phyloP scores from a whole-genome alignment of 305 asterid genomes.

The Fraxinus albicans region DNA sequence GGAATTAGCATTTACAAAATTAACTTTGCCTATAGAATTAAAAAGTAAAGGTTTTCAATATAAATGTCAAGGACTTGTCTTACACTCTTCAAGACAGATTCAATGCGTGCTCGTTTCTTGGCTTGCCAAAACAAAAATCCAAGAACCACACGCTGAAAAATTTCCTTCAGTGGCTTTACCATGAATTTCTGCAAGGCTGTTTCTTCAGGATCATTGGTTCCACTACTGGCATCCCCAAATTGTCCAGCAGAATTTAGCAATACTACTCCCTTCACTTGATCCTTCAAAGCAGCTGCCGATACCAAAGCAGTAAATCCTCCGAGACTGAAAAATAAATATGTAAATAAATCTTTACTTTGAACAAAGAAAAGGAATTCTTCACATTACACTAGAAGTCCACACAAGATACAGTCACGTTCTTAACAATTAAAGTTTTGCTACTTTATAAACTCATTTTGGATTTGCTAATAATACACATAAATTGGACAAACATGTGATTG shows the following conservation, averaged over 20 bases:
- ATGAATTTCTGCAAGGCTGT: conserved; percentile 50
- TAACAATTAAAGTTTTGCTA: background rate
- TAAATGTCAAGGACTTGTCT: conserved; percentile 21
- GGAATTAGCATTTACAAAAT: background rate
- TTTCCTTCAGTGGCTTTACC: conserved; percentile 71
- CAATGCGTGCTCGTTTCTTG: conserved; percentile 82
- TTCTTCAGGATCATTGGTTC: conserved; percentile 51
- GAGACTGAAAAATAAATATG: conserved; percentile 54
- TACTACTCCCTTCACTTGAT: conserved; percentile 75
- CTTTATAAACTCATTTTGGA: background rate
- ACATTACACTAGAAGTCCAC: background rate
- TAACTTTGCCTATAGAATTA: background rate
- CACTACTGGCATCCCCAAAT: conserved; percentile 60
- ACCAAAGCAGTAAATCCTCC: conserved; percentile 96
- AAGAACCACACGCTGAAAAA: conserved; percentile 73
- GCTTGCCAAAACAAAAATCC: conserved; percentile 95
- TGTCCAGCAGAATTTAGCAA: conserved; percentile 83
- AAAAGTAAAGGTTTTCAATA: background rate
- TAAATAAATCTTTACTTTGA: conserved; percentile 6
- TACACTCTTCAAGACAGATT: conserved; percentile 88
- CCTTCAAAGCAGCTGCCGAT: conserved; percentile 64
- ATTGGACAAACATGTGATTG: background rate
- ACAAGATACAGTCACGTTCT: background rate
- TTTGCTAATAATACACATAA: background rate
- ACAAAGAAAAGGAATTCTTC: background rate